A percentile compares a stretch with the other conserved stretches of the same genome.
Conservation (phyloP, 2,329 filamentous ascomycete species). For the Diaporthe sp. region DNA sequence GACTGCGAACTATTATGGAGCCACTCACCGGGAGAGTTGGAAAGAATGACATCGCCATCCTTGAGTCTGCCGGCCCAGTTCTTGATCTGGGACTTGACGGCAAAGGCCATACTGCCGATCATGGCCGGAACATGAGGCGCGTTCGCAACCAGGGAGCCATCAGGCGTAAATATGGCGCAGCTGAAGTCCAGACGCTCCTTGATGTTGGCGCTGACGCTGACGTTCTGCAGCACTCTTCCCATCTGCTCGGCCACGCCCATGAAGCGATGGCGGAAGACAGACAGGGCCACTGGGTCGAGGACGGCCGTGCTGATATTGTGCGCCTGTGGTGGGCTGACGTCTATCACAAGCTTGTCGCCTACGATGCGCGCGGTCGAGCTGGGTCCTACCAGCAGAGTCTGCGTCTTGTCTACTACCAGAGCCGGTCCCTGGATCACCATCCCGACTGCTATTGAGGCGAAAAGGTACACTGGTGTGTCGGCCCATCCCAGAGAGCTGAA, state of each 20-base stretch:
- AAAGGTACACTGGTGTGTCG: conserved; percentile 43
- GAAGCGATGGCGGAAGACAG: conserved; percentile 69
- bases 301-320: conserved; percentile 6
- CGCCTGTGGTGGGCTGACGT: conserved; percentile 44
- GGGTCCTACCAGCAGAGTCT: conserved; percentile 59
- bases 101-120: conserved; percentile 57
- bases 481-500: conserved; percentile 42
- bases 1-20: too few species aligned
- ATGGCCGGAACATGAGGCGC: conserved; percentile 57
- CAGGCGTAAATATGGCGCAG: conserved; percentile 57
- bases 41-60: conserved; percentile 55
- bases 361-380: conserved; percentile 53
- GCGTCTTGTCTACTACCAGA: conserved; percentile 53
- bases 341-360: conserved; percentile 55
- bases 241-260: conserved; percentile 73
- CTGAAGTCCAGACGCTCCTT: conserved; percentile 59
- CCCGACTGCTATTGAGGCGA: conserved; percentile 19
- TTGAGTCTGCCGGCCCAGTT: conserved; percentile 50
- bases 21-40: conserved; percentile 53
- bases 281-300: conserved; percentile 50
- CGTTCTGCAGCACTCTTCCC: conserved; percentile 69
- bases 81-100: conserved; percentile 54
- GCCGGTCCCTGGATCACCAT: conserved; percentile 24
- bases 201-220: conserved; percentile 64
- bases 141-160: conserved; percentile 57